These are phyloP conservation scores for Candida hungchunana DNA, from an alignment of 805 yeast genomes.

Conservation along the genomic window DNA sequence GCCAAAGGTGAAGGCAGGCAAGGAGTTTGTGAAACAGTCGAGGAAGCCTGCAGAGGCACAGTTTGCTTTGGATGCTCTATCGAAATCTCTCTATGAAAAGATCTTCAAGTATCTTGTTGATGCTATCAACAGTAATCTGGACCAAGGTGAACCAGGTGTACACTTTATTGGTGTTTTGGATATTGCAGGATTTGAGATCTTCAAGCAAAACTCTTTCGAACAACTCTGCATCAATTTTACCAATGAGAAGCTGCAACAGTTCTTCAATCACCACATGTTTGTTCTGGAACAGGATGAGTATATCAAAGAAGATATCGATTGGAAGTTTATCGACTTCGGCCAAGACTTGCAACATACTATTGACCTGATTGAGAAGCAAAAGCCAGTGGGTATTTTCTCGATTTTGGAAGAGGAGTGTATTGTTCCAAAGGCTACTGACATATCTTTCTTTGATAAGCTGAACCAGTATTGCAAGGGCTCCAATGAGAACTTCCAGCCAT, in stretches of 20 bases:
- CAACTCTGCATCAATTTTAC: conserved; percentile 97
- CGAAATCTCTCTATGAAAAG: conserved; percentile 83
- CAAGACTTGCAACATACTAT: conserved; percentile 93
- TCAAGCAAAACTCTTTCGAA: conserved; percentile 89
- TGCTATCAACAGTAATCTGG: conserved; percentile 67
- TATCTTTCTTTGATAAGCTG: conserved; percentile 76
- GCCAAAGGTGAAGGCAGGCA: conserved; percentile 89
- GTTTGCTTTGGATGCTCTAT: conserved; percentile 77
- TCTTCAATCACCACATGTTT: conserved; percentile 96
- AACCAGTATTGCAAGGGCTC: conserved; percentile 56
- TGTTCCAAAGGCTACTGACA: conserved; percentile 85
- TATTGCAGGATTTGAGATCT: conserved; percentile 97
- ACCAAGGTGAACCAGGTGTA: conserved; percentile 37
- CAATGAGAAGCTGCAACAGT: conserved; percentile 95
- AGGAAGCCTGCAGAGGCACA: conserved; percentile 77
- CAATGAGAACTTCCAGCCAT: conserved; percentile 60
- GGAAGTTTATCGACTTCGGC: conserved; percentile 96
- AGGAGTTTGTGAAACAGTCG: conserved; percentile 77
- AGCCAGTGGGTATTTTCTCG: conserved; percentile 79
- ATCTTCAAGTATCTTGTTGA: conserved; percentile 74
- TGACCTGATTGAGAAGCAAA: conserved; percentile 73
- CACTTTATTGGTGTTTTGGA: conserved; percentile 91
- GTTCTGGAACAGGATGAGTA: conserved; percentile 96
- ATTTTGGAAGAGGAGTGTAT: conserved; percentile 93
- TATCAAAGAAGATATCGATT: conserved; percentile 85